Base-by-base conservation (phyloP, 495 filamentous ascomycete species). In the Chaetomium cochliodes region DNA sequence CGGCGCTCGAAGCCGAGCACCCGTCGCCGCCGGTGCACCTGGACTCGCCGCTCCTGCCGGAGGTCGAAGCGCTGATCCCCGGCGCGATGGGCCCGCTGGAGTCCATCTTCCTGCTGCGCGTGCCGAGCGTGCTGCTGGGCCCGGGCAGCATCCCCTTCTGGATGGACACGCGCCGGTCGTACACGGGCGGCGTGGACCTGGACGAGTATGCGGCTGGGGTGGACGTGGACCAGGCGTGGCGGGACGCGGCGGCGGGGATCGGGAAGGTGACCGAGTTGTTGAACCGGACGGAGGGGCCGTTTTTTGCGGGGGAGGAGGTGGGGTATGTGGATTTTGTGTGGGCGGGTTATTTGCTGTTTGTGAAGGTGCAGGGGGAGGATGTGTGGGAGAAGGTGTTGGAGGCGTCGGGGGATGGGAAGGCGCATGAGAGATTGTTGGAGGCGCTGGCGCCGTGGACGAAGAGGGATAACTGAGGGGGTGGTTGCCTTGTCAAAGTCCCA, bases 1-100 rank as follows among this genome's bases (percentile, higher is more conserved):
- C 67, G 2, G 73, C 69, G 22, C 74, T 90, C 46, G 85, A 88
- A 64, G 72, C 74, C 53, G 68, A 69, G 5, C 75, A 88, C 65
- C 86, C 86, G 0, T 68, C 76, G 5, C 86, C 86, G 0, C 72
- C 80, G 0, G 61, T 88, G 6, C 79, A 78, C 61, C 70, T 88
- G 6, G 79, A 85, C 73, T 78, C 79, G 11, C 79, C 78, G 0
- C 60, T 77, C 6, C 68, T 81, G 0, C 11, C 69, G 5, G 70
- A 71, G 53, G 61, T 85, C 2, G 67, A 74, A 22, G 33, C 56
- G 7, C 1, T 69, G 9, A 60, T 81, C 42, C 1, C 0, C 0
- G 11, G 51, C 4, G 16, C 72, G 22, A 63, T 73, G 33, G 28
- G 8, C 0, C 52, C 71, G 2, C 22, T 83, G 11, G 1, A 1